Conservation (phyloP, 2,329 filamentous ascomycete genomes). For the Coniochaeta prunicola region DNA sequence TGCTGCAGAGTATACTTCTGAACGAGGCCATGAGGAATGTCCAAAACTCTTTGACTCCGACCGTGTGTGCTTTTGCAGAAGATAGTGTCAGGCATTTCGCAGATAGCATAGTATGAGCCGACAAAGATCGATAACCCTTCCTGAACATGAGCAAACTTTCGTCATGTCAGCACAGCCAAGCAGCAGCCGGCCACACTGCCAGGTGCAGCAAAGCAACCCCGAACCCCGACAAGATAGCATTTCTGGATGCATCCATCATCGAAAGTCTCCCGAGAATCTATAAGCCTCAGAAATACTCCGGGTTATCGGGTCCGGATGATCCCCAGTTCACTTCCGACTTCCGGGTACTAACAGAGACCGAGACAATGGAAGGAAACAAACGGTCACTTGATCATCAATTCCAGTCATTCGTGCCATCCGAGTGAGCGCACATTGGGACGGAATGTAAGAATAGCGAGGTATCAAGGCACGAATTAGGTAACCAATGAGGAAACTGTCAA, state of each 20-base stretch:
- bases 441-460: neutral
- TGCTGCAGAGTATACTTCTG: neutral
- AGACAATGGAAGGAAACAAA: neutral
- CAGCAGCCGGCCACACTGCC: neutral
- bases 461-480: neutral
- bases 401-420: neutral
- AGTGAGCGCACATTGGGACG: neutral
- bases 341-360: neutral
- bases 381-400: neutral
- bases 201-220: neutral
- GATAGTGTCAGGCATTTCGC: neutral
- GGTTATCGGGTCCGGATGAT: conserved; percentile 9
- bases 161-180: neutral
- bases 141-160: conserved; percentile 3
- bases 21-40: neutral
- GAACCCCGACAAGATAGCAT: neutral
- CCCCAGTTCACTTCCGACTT: conserved; percentile 10
- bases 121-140: conserved; percentile 2
- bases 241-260: neutral
- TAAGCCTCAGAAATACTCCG: neutral
- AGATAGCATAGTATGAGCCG: neutral
- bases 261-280: neutral
- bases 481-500: neutral
- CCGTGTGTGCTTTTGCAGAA: neutral
- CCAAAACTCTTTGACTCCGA: neutral